Evolutionary conservation across 1,284 basidiomycete species (phyloP).

Genomic region (Leccinum pachyderme): DNA sequence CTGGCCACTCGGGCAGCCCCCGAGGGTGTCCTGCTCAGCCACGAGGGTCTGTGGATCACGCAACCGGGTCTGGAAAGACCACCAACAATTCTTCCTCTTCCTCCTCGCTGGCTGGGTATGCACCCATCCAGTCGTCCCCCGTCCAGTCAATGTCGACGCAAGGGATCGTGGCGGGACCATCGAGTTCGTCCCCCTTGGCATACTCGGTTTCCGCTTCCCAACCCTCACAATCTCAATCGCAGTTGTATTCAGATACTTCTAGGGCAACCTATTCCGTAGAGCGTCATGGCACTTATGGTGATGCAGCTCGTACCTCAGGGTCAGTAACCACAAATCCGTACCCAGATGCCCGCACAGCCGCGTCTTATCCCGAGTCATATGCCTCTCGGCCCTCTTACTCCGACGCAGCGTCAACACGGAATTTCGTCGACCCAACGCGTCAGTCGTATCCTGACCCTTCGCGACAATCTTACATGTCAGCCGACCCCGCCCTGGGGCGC

Average conservation of each 20-base stretch:
- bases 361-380: slow-evolving; percentile 28
- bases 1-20: slow-evolving; percentile 36
- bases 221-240: slow-evolving; percentile 26
- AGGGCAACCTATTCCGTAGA: slow-evolving; percentile 25
- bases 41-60: slow-evolving; percentile 30
- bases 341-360: slow-evolving; percentile 24
- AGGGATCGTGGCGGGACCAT: slow-evolving; percentile 19
- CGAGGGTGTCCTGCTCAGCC: slow-evolving; percentile 21
- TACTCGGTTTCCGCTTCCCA: slow-evolving; percentile 26
- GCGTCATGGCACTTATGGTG: slow-evolving; percentile 23
- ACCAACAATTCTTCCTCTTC: slow-evolving; percentile 10
- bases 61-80: slow-evolving; percentile 16
- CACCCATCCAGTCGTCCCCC: slow-evolving; percentile 24
- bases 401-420: slow-evolving; percentile 28
- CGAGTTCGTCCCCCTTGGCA: slow-evolving; percentile 22
- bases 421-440: slow-evolving; percentile 22
- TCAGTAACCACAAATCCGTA: slow-evolving; percentile 28
- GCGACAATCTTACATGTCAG: slow-evolving; percentile 29
- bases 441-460: slow-evolving; percentile 30
- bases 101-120: slow-evolving; percentile 31
- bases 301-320: slow-evolving; percentile 20
- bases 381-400: slow-evolving; percentile 23
- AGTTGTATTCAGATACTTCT: slow-evolving; percentile 26
- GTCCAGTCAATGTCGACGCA: slow-evolving; percentile 21
- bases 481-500: slow-evolving; percentile 25